Percentiles rank a stretch among this genome's conserved stretches.
These are phyloP conservation scores for Ustilago hordei DNA, from an alignment of 1,284 basidiomycete species.

Conservation along the genomic window DNA sequence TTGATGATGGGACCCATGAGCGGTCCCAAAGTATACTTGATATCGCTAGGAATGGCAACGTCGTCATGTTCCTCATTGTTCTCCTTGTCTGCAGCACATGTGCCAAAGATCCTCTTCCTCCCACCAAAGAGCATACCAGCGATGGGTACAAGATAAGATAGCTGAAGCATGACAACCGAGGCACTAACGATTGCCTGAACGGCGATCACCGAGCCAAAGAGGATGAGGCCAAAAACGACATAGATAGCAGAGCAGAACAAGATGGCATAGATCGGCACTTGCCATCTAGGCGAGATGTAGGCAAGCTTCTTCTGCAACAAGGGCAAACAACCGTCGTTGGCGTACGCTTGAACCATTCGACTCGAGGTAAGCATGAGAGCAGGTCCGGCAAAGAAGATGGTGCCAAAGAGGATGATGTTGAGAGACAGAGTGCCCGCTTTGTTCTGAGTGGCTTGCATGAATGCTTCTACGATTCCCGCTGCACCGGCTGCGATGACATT, in stretches of 20 bases:
- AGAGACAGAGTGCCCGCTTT: constrained; percentile 26
- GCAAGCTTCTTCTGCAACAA: constrained; percentile 29
- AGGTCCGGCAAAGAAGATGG: constrained; percentile 39
- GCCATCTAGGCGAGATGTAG: constrained; percentile 21
- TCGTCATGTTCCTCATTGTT: constrained; percentile 19
- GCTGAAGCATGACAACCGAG: constrained; percentile 38
- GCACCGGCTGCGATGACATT: constrained; percentile 29
- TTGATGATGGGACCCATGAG: constrained; percentile 35
- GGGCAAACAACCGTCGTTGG: constrained; percentile 40
- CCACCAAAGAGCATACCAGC: constrained; percentile 40
- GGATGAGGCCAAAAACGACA: constrained; percentile 35
- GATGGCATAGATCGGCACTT: constrained; percentile 41
- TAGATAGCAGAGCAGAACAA: constrained; percentile 27
- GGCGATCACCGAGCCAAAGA: constrained; percentile 43
- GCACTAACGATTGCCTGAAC: constrained; percentile 36
- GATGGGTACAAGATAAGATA: constrained; percentile 39
- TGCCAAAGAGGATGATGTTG: constrained; percentile 28
- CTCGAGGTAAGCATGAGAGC: constrained; percentile 39
- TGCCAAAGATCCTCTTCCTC: constrained; percentile 23
- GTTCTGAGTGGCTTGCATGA: constrained; percentile 29
- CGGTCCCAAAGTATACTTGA: constrained; percentile 40
- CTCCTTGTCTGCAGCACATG: neutral
- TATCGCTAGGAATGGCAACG: constrained; percentile 25
- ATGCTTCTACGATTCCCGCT: constrained; percentile 34
- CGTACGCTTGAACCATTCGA: constrained; percentile 46